phyloP scores from a whole-genome alignment of 192 early-diverging fungal species.

The Rhizophlyctis rosea region DNA sequence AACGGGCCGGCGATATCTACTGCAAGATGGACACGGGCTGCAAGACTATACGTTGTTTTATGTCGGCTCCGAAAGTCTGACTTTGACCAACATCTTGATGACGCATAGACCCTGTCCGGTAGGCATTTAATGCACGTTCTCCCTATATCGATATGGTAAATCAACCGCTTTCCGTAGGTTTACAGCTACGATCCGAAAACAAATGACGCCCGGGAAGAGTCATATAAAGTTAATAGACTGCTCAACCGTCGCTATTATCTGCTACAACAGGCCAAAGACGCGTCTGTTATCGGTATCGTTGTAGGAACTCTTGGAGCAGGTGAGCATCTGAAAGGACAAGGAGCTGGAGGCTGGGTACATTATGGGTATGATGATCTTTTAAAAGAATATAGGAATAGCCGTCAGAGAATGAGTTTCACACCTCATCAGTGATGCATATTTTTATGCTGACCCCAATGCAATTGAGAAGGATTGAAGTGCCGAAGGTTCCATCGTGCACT shows the following conservation, averaged over 20 bases:
- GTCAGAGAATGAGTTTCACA: constrained; percentile 13
- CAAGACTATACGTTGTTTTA: constrained; percentile 80
- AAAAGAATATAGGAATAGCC: constrained; percentile 36
- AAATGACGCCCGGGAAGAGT: constrained; percentile 45
- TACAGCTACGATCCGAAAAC: constrained; percentile 69
- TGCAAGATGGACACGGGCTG: no score
- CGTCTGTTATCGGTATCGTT: constrained; percentile 90
- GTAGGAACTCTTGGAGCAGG: constrained; percentile 93
- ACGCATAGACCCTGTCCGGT: constrained; percentile 62
- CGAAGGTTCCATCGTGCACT: background rate
- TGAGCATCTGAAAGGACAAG: constrained; percentile 37
- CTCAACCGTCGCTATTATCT: constrained; percentile 65
- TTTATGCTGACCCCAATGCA: background rate
- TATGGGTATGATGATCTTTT: constrained; percentile 25
- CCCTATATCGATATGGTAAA: background rate
- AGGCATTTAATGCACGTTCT: background rate
- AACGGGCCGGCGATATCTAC: no score
- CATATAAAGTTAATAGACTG: constrained; percentile 25
- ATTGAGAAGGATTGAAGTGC: background rate
- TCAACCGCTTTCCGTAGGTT: constrained; percentile 29
- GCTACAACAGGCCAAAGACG: constrained; percentile 90
- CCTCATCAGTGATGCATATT: background rate
- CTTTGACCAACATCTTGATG: constrained; percentile 86
- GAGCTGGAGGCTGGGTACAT: background rate
- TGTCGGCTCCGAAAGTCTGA: constrained; percentile 75